Percentiles rank a stretch among this genome's conserved stretches.
phyloP scores from a whole-genome alignment of 2,329 filamentous ascomycete genomes.

The Pestalotiopsis fici region DNA sequence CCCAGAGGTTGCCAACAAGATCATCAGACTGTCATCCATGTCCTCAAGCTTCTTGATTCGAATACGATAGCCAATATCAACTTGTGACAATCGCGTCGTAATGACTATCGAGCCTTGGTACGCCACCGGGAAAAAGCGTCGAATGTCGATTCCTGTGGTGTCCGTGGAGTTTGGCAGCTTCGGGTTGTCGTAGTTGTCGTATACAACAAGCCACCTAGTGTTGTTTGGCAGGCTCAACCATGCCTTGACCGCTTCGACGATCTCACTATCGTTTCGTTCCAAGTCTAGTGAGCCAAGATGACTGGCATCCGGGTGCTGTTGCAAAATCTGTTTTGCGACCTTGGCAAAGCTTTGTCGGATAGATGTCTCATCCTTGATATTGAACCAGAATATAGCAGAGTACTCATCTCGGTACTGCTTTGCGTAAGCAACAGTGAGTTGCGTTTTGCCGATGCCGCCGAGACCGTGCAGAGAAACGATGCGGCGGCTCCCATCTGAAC shows the following conservation, averaged over 20 bases:
- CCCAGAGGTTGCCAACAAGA: constrained; percentile 27
- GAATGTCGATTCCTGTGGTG: constrained; percentile 29
- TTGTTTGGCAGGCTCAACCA: constrained; percentile 38
- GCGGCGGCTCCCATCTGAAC: constrained; percentile 22
- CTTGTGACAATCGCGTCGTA: constrained; percentile 34
- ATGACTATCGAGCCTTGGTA: constrained; percentile 43
- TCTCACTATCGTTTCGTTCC: constrained; percentile 19
- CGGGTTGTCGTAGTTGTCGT: constrained; percentile 43
- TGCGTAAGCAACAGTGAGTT: background rate
- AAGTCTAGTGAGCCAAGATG: constrained; percentile 3
- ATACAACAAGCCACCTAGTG: constrained; percentile 38
- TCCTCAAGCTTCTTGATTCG: constrained; percentile 31
- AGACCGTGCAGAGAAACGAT: background rate
- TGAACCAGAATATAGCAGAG: constrained; percentile 15
- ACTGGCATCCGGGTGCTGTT: constrained; percentile 13
- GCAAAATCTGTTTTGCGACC: constrained; percentile 14
- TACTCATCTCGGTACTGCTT: background rate
- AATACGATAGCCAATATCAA: constrained; percentile 32
- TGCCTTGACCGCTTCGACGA: constrained; percentile 31
- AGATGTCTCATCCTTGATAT: constrained; percentile 12
- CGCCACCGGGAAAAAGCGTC: constrained; percentile 26
- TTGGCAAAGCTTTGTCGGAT: constrained; percentile 14
- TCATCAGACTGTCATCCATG: constrained; percentile 29
- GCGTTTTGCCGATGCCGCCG: background rate
- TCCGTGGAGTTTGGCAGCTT: constrained; percentile 20